phyloP scores from a whole-genome alignment of 345 rosid genomes.

The Hibiscus mutabilis region DNA sequence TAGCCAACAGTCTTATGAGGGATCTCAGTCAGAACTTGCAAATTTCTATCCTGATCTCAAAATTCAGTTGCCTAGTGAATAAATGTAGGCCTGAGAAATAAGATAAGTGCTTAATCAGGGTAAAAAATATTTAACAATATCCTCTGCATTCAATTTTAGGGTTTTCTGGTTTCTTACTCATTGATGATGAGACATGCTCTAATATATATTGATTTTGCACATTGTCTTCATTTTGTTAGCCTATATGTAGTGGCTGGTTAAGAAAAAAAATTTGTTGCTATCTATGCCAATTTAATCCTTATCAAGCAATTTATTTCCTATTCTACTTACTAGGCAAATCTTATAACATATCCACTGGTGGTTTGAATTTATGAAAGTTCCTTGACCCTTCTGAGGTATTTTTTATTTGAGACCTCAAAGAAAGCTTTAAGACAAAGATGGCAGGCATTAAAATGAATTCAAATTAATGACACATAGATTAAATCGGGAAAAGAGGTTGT shows the following conservation, averaged over 20 bases:
- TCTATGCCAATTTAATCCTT: background rate
- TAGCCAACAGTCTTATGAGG: background rate
- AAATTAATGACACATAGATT: background rate
- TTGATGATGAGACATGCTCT: background rate
- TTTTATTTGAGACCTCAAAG: background rate
- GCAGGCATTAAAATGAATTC: background rate
- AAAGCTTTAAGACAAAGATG: background rate
- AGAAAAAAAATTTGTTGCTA: background rate
- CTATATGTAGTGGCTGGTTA: background rate
- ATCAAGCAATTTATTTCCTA: background rate
- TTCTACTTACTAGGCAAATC: background rate
- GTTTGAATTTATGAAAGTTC: background rate
- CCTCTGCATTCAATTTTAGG: background rate
- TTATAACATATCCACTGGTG: background rate
- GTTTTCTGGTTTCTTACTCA: background rate
- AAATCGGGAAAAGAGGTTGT: background rate
- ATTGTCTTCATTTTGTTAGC: background rate
- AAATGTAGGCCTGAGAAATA: too few species aligned
- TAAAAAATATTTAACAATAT: background rate
- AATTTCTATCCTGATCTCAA: too few species aligned
- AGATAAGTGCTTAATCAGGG: background rate
- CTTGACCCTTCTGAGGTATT: background rate
- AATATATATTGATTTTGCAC: background rate
- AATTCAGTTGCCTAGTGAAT: too few species aligned
- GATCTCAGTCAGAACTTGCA: background rate